A percentile compares a stretch with the other conserved stretches of the same genome.
These are phyloP conservation scores for Ceratocystis huliohia DNA, from an alignment of 2,329 filamentous ascomycete species.

Conservation along the genomic window DNA sequence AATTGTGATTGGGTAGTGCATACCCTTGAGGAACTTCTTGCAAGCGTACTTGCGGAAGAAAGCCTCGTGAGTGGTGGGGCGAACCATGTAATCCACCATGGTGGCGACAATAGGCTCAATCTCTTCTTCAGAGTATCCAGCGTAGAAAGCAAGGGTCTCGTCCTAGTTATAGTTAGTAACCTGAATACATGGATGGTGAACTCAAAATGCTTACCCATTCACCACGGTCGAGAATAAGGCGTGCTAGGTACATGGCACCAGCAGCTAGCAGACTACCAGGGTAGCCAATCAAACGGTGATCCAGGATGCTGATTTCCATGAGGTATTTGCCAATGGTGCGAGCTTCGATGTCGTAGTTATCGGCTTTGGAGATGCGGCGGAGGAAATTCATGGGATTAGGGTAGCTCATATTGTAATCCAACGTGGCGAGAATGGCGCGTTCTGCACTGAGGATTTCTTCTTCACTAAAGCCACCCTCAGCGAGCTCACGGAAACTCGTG, in stretches of 20 bases:
- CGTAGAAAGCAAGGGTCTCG: slow-evolving; percentile 73
- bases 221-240: slow-evolving; percentile 78
- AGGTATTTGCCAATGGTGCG: slow-evolving; percentile 95
- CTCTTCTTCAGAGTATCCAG: slow-evolving; percentile 85
- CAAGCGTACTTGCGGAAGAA: slow-evolving; percentile 99
- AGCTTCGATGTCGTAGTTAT: slow-evolving; percentile 97
- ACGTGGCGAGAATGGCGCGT: slow-evolving; percentile 76
- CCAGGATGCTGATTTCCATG: slow-evolving; percentile 89
- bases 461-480: slow-evolving; percentile 91
- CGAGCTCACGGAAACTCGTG: slow-evolving; percentile 90
- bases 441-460: slow-evolving; percentile 95
- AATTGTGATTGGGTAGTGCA: slow-evolving; percentile 26
- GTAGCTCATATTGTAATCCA: slow-evolving; percentile 96
- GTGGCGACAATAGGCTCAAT: slow-evolving; percentile 83
- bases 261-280: slow-evolving; percentile 84
- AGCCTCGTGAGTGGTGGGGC: slow-evolving; percentile 83
- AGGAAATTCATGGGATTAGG: slow-evolving; percentile 99
- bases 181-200: slow-evolving; percentile 7
- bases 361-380: slow-evolving; percentile 94
- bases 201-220: slow-evolving; percentile 55
- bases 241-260: slow-evolving; percentile 86
- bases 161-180: slow-evolving; percentile 44
- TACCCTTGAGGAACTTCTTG: slow-evolving; percentile 99
- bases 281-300: slow-evolving; percentile 85
- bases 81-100: slow-evolving; percentile 92